Base-by-base conservation (phyloP, 768 basidiomycete species). In the Leccinum pellstonianum region DNA sequence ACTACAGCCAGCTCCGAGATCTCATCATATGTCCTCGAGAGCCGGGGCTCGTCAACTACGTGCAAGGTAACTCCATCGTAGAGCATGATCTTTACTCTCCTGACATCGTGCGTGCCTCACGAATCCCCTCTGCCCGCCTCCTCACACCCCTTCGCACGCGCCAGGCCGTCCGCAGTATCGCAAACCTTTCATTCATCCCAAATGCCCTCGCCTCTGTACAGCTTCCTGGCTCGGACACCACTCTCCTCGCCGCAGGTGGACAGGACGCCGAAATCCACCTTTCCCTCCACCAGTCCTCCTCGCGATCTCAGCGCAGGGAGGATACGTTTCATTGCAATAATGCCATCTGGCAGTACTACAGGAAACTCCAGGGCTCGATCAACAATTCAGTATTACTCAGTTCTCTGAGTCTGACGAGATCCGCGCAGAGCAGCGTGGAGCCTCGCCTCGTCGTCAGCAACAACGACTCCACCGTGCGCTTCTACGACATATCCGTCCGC, bases 391-490 rank as follows among this genome's bases (percentile, higher is more conserved):
- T 93, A 23, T 65, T 78, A 58, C 77, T 93, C 57, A 84, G 86
- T 54, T 85, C 86, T 17, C 75, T 89, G 60, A 84, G 79, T 64
- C 74, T 88, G 37, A 81, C 85, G 10, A 77, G 79, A 35, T 83
- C 87, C 21, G 75, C 84, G 60, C 78, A 87, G 69, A 86, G 83
- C 70, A 83, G 83, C 62, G 80, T 81, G 9, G 90, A 92, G 66
- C 93, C 93, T 0, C 79, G 93, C 8, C 79, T 95, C 48, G 82
- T 85, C 25, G 85, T 95, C 61, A 90, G 88, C 75, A 95, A 95
- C 69, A 97, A 97, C 71, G 93, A 95, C 68, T 80, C 81, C 55
- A 83, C 84, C 0, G 84, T 96, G 67, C 88, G 86, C 71, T 85
- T 95, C 66, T 95, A 89, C 69, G 87, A 91, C 55, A 77, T 95